A percentile compares a stretch with the other conserved stretches of the same genome.
phyloP scores from a whole-genome alignment of 208 protist species.

The Phytomonas sp. region DNA sequence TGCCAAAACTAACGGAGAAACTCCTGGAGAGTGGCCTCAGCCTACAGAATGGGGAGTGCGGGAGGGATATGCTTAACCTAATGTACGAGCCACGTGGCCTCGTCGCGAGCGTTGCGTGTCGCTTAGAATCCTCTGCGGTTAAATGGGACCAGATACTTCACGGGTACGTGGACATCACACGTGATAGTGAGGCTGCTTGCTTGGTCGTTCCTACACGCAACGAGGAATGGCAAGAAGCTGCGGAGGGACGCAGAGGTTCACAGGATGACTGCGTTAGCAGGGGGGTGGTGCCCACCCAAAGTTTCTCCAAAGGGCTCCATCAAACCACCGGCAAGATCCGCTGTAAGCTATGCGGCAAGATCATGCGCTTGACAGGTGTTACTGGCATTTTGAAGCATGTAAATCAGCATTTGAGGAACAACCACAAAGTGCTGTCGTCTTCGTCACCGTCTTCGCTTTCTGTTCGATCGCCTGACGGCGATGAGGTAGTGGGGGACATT shows the following conservation, averaged over 20 bases:
- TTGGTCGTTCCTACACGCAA: not conserved
- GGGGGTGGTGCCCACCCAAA: slow-evolving; percentile 1
- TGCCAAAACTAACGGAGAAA: slow-evolving; percentile 44
- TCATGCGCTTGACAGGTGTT: slow-evolving; percentile 28
- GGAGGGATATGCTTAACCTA: slow-evolving; percentile 41
- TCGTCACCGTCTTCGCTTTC: not conserved
- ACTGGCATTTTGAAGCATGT: slow-evolving; percentile 37
- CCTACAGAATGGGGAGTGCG: slow-evolving; percentile 1
- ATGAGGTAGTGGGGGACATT: not conserved
- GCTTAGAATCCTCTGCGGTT: slow-evolving; percentile 25
- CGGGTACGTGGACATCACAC: slow-evolving; percentile 33
- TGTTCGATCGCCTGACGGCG: not conserved
- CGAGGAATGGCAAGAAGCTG: not conserved
- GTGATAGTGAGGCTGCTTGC: slow-evolving; percentile 4
- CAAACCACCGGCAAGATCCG: slow-evolving; percentile 21
- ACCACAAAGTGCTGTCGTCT: not conserved
- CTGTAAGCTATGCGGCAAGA: slow-evolving; percentile 41
- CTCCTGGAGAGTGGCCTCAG: slow-evolving; percentile 39
- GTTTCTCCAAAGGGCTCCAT: not conserved
- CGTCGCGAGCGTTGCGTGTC: slow-evolving; percentile 57
- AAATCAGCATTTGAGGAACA: slow-evolving; percentile 22
- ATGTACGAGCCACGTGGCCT: slow-evolving; percentile 67
- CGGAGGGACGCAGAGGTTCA: not conserved
- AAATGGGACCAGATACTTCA: slow-evolving; percentile 46
- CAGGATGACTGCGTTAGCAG: not conserved